Evolutionary conservation across 2,329 filamentous ascomycete species (phyloP), one percentile per base, ranked within the genome.

Genomic region (Fusarium armeniacum): DNA sequence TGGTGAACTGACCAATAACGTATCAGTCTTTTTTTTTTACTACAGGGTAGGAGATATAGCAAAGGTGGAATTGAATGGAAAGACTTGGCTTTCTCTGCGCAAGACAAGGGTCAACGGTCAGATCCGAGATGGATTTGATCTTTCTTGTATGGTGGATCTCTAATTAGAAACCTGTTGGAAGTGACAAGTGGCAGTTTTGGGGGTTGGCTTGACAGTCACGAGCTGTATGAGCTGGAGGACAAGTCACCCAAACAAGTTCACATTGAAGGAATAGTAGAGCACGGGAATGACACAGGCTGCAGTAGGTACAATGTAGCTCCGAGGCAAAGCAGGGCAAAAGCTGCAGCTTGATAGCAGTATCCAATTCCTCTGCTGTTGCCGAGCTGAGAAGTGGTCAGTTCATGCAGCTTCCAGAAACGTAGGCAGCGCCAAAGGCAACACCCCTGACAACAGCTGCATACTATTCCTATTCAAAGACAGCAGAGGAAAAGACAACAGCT

Each of bases 381-480:
- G 35, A 52, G 65, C 54, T 62, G 65, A 59, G 65, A 59, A 65
- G 64, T 70, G 68, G 64, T 60, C 64, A 69, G 68, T 71, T 71
- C 68, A 71, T 70, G 68, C 68, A 71, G 59, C 67, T 50, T 50
- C 58, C 22, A 55, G 55, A 61, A 40, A 40, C n/a, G 36, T 40
- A 61, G 45, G 51, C 55, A 66, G 53, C 55, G 60, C 45, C 28
- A 45, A 33, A 40, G 8, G n/a, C 4, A 53, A n/a, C 35, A 38
- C 32, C 58, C 63, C 63, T 52, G 45, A 50, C 49, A 53, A 53
- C 35, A 43, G 35, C 26, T 35, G 15, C 8, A 66, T 12, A 22
- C 36, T 40, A 40, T 12, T n/a, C n/a, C 36, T 40, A 40, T 12
- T n/a, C n/a, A 32, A 26, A 36, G 24, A 52, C 35, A 41, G 28